Percentiles rank a stretch among this genome's conserved stretches.
Evolutionary conservation across 257 asterid species (phyloP).

Genomic region (Solanum paucissectum): DNA sequence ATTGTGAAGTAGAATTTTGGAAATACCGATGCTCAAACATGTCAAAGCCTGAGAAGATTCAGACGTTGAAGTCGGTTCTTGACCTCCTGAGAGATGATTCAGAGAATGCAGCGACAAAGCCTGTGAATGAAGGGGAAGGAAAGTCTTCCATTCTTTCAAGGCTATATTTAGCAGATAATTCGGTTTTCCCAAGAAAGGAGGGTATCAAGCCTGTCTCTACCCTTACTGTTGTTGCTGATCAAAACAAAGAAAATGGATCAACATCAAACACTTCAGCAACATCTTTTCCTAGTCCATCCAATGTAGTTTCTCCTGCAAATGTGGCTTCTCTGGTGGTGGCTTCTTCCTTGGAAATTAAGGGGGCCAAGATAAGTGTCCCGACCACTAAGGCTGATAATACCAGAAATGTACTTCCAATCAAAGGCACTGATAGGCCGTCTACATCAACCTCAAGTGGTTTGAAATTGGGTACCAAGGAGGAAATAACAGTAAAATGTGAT

Average conservation of each 20-base stretch:
- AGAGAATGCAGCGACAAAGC: slow-evolving; percentile 19
- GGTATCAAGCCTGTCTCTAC: slow-evolving; percentile 59
- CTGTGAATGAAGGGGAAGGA: slow-evolving; percentile 35
- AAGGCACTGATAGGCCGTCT: slow-evolving; percentile 21
- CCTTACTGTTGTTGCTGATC: slow-evolving; percentile 20
- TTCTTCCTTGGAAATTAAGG: slow-evolving; percentile 26
- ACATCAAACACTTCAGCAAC: slow-evolving; percentile 20
- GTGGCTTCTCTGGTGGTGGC: slow-evolving; percentile 6
- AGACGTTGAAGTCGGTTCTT: slow-evolving; percentile 85
- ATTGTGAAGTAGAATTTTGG: slow-evolving; percentile 97
- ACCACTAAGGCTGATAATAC: slow-evolving; percentile 33
- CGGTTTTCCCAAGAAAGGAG: slow-evolving; percentile 79
- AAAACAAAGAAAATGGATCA: slow-evolving; percentile 21
- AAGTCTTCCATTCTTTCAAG: slow-evolving; percentile 68
- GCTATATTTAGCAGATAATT: slow-evolving; percentile 81
- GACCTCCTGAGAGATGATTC: slow-evolving; percentile 54
- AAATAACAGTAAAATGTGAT: slow-evolving; percentile 27
- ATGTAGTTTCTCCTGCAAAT: slow-evolving; percentile 19
- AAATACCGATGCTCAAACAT: slow-evolving; percentile 72
- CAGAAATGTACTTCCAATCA: slow-evolving; percentile 20
- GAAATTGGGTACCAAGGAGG: slow-evolving; percentile 37
- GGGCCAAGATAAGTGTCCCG: slow-evolving; percentile 22
- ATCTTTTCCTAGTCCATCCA: slow-evolving; percentile 13
- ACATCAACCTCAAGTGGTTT: slow-evolving; percentile 11
- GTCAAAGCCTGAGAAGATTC: slow-evolving; percentile 72